A percentile compares a stretch with the other conserved stretches of the same genome.
Evolutionary conservation across 345 rosid species (phyloP).

Genomic region (Aquilaria malaccensis): DNA sequence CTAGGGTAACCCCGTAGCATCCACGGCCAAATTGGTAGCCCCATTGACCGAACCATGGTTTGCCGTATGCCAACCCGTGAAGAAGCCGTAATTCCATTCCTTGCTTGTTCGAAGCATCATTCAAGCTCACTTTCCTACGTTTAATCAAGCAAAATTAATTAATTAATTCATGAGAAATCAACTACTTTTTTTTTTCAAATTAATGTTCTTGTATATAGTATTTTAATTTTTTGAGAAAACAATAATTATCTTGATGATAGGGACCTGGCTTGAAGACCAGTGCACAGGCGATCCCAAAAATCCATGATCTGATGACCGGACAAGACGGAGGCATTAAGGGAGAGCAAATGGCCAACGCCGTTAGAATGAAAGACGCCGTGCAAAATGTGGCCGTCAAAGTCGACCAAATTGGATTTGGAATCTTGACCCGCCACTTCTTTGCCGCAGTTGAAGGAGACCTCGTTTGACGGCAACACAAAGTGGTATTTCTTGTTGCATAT

Average conservation of each 20-base stretch:
- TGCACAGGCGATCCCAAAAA: slow-evolving; percentile 87
- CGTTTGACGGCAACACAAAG: slow-evolving; percentile 70
- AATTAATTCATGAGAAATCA: too few species aligned
- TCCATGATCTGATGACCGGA: slow-evolving; percentile 74
- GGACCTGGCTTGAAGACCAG: slow-evolving; percentile 64
- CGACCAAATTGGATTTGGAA: slow-evolving; percentile 34
- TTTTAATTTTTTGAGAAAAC: too few species aligned
- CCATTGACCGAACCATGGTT: slow-evolving; percentile 86
- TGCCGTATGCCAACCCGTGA: slow-evolving; percentile 59
- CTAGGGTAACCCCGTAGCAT: slow-evolving; percentile 59
- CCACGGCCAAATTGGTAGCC: slow-evolving; percentile 76
- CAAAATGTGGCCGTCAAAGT: slow-evolving; percentile 49
- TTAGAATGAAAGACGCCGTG: slow-evolving; percentile 88
- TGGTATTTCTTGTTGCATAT: slow-evolving; percentile 92
- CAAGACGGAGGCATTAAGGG: slow-evolving; percentile 61
- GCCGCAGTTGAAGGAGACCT: slow-evolving; percentile 37
- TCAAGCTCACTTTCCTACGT: slow-evolving; percentile 74
- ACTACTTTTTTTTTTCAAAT: too few species aligned
- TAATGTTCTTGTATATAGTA: too few species aligned
- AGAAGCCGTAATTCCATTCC: slow-evolving; percentile 80
- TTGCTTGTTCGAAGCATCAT: slow-evolving; percentile 55
- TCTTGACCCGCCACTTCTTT: not conserved
- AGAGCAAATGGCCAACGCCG: slow-evolving; percentile 84
- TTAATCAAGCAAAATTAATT: not conserved
- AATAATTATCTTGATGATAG: too few species aligned